A percentile compares a stretch with the other conserved stretches of the same genome.
phyloP scores from a whole-genome alignment of 2,329 filamentous ascomycete genomes.

The Colletotrichum lini region DNA sequence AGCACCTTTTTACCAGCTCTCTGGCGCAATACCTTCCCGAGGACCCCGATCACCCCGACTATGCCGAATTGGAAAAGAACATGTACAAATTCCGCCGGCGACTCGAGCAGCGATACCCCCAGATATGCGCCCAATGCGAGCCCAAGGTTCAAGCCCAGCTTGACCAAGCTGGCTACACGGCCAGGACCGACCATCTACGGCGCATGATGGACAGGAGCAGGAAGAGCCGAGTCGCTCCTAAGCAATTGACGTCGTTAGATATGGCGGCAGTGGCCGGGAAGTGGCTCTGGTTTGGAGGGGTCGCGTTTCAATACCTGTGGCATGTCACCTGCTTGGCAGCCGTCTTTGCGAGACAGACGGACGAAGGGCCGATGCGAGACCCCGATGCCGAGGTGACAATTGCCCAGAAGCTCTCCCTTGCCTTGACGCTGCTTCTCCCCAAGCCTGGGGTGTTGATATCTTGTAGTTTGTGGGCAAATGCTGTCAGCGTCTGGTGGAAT shows the following conservation, averaged over 20 bases:
- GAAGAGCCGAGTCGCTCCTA: constrained; percentile 59
- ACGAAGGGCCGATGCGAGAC: constrained; percentile 38
- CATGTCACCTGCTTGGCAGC: constrained; percentile 56
- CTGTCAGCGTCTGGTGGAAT: constrained; percentile 77
- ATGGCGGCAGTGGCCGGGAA: constrained; percentile 58
- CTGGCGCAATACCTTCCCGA: constrained; percentile 85
- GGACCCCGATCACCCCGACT: constrained; percentile 76
- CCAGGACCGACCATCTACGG: constrained; percentile 84
- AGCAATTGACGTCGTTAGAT: constrained; percentile 59
- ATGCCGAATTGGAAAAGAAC: constrained; percentile 75
- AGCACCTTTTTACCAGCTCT: constrained; percentile 82
- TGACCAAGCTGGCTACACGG: constrained; percentile 80
- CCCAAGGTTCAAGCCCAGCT: constrained; percentile 80
- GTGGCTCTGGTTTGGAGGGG: constrained; percentile 64
- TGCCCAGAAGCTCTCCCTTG: constrained; percentile 5
- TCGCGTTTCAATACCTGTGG: constrained; percentile 65
- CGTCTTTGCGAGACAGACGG: constrained; percentile 23
- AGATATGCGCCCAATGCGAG: constrained; percentile 87
- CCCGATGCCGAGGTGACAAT: constrained; percentile 32
- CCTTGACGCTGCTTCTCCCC: constrained; percentile 53
- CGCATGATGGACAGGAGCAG: constrained; percentile 79
- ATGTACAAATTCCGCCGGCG: constrained; percentile 79
- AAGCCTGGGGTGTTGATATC: constrained; percentile 58
- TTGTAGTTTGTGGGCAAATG: constrained; percentile 63
- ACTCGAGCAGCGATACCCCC: constrained; percentile 88